These are phyloP conservation scores for Penicillium silybi DNA, from an alignment of 495 filamentous ascomycete genomes.

Conservation along the genomic window DNA sequence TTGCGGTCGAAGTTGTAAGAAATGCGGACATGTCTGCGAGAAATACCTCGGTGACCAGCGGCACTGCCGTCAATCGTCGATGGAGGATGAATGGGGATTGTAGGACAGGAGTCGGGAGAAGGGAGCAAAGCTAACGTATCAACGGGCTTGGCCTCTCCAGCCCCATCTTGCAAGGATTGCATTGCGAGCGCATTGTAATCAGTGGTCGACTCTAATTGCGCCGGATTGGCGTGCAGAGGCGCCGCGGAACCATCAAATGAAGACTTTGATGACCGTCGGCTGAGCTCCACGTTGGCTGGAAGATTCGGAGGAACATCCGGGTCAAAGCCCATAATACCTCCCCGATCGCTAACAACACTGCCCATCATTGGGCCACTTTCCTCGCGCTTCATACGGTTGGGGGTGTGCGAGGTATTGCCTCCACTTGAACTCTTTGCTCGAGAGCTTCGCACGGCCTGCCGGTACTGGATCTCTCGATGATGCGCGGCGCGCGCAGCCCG, in stretches of 20 bases:
- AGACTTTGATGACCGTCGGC: conserved; percentile 47
- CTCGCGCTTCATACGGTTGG: conserved; percentile 45
- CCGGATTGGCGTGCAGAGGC: conserved; percentile 41
- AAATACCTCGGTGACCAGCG: conserved; percentile 64
- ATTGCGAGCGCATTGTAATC: conserved; percentile 47
- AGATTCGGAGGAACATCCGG: conserved; percentile 43
- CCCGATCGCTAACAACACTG: conserved; percentile 56
- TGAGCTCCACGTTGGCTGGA: conserved; percentile 34
- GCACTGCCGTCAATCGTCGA: conserved; percentile 59
- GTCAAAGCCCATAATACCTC: conserved; percentile 56
- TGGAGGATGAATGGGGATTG: conserved; percentile 77
- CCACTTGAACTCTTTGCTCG: conserved; percentile 47
- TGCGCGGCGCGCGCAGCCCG: conserved; percentile 49
- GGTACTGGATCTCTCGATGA: conserved; percentile 43
- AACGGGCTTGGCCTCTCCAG: conserved; percentile 36
- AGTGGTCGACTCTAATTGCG: conserved; percentile 39
- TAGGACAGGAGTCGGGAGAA: conserved; percentile 59
- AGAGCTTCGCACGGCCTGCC: conserved; percentile 38
- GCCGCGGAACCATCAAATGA: conserved; percentile 36
- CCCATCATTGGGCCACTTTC: conserved; percentile 42
- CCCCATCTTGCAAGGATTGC: conserved; percentile 41
- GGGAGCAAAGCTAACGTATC: conserved; percentile 42
- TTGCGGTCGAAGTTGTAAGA: conserved; percentile 70
- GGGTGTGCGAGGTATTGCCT: conserved; percentile 43
- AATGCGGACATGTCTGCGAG: conserved; percentile 80